These are phyloP conservation scores for Fragosphaeria purpurea DNA, from an alignment of 2,329 filamentous ascomycete genomes.

Conservation along the genomic window DNA sequence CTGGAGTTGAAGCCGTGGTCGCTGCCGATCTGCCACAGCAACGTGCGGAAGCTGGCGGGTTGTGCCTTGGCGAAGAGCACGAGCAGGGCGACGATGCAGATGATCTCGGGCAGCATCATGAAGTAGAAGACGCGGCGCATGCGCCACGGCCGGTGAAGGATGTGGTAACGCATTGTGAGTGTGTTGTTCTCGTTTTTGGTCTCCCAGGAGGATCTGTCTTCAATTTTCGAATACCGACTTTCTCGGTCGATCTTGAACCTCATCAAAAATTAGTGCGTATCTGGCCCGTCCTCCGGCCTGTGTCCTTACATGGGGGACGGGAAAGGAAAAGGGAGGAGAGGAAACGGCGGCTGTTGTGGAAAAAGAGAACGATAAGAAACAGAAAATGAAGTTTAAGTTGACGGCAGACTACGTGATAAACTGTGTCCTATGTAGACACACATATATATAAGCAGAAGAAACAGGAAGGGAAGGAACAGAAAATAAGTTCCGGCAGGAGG, in stretches of 20 bases:
- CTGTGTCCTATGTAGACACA: too few species aligned
- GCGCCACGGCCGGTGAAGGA: constrained; percentile 51
- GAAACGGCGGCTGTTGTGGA: too few species aligned
- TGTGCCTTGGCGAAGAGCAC: constrained; percentile 64
- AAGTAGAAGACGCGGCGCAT: constrained; percentile 48
- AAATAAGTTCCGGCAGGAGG: too few species aligned
- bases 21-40: constrained; percentile 63
- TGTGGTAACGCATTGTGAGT: constrained; percentile 34
- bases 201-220: too few species aligned
- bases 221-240: too few species aligned
- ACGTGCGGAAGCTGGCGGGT: constrained; percentile 61
- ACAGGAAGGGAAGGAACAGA: too few species aligned
- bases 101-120: constrained; percentile 57
- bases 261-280: too few species aligned
- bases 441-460: not conserved
- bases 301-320: too few species aligned
- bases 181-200: not conserved
- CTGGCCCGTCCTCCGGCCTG: too few species aligned
- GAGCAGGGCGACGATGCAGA: constrained; percentile 53
- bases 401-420: not conserved
- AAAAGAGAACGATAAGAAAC: not conserved
- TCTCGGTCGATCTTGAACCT: too few species aligned
- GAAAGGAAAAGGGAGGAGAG: too few species aligned
- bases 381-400: too few species aligned
- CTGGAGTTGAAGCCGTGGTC: constrained; percentile 65